Conservation (phyloP, 1,284 basidiomycete genomes). For the Thelephora terrestris region DNA sequence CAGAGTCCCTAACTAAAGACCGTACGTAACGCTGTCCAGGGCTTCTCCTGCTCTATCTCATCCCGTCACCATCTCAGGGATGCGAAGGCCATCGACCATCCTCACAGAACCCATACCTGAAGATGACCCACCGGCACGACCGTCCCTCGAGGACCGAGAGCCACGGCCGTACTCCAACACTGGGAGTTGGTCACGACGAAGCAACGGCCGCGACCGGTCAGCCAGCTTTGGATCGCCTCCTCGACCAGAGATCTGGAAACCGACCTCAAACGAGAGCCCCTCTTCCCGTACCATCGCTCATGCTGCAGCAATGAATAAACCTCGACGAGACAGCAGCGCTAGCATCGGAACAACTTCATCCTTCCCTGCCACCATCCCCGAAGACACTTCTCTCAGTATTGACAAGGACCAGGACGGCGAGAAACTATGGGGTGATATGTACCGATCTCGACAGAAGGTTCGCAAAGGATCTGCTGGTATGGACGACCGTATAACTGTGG, state of each 20-base stretch:
- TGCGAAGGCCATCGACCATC: neutral
- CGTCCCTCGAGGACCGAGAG: neutral
- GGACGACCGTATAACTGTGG: neutral
- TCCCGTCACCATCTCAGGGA: neutral
- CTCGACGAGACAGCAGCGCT: constrained; percentile 22
- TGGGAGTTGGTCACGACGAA: neutral
- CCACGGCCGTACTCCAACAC: neutral
- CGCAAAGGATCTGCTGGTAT: neutral
- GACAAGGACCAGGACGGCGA: neutral
- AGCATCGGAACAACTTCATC: constrained; percentile 26
- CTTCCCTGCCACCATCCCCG: constrained; percentile 19
- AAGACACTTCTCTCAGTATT: neutral
- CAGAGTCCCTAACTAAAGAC: neutral
- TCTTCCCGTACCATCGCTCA: constrained; percentile 25
- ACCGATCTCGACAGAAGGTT: neutral
- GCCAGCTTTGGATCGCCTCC: constrained; percentile 6
- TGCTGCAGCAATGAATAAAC: neutral
- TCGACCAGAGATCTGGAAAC: constrained; percentile 32
- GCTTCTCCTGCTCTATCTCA: neutral
- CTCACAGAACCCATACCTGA: neutral
- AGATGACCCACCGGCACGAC: too few species aligned
- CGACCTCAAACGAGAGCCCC: constrained; percentile 33
- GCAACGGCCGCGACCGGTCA: neutral
- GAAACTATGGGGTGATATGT: neutral
- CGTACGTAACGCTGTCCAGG: neutral